Base-by-base conservation (phyloP, 495 filamentous ascomycete species). In the Penicillium turbatum region DNA sequence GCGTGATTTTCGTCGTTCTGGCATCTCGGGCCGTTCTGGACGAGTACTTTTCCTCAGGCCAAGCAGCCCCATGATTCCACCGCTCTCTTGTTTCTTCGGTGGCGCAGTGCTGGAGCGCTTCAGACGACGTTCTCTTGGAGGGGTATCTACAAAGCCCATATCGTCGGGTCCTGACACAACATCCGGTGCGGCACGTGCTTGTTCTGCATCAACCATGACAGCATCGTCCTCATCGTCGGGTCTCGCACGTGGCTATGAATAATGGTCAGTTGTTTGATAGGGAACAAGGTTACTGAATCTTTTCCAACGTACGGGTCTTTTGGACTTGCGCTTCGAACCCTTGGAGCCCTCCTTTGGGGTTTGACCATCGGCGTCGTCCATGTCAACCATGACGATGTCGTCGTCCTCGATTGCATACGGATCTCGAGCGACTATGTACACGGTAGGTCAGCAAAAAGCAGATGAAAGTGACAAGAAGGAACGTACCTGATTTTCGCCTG, bases 91-190 rank as follows among this genome's bases (percentile, higher is more conserved):
- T 37, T 74, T 78, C 53, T 73, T 80, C 3, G 74, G 55, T 16
- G 58, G 64, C 12, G 58, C 65, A n/a, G 76, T 72, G 35, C 58
- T 70, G 5, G 74, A 63, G 19, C 74, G 76, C 40, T 76, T 77
- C 16, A 70, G 46, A 7, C 76, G 71, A 24, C 72, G 69, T 85
- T 96, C 56, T 85, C 74, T 32, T 71, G 82, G 62, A 81, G 81
- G 67, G 76, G 79, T 68, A 82, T 86, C 95, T 78, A 95, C 62
- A 86, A 77, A 62, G 78, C 90, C 61, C 85, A 80, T 31, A 83
- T 86, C 82, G 86, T 90, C 78, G 7, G 75, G 71, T 2, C 76
- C 74, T 30, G 71, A 72, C 15, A 67, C 40, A 7, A 77, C 62
- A 24, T 75, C 69, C 44, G 73, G 67, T 13, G 52, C 66, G 19